These are phyloP conservation scores for Litchi chinensis DNA, from an alignment of 345 rosid genomes.

Conservation along the genomic window DNA sequence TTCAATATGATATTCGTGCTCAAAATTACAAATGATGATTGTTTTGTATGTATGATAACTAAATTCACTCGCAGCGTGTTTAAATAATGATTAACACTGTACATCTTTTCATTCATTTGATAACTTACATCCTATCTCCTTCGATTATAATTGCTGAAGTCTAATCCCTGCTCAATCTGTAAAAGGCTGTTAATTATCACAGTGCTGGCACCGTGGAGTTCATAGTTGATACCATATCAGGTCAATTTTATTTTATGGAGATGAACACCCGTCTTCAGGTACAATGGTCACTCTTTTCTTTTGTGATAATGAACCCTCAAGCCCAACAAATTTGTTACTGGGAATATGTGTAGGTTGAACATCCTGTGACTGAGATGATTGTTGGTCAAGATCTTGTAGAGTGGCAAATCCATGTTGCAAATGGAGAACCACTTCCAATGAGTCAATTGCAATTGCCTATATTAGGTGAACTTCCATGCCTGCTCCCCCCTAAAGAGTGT, in stretches of 20 bases:
- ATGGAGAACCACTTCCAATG: conserved; percentile 83
- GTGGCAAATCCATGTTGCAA: conserved; percentile 94
- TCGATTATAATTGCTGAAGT: conserved; percentile 29
- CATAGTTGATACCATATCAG: conserved; percentile 77
- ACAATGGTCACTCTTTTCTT: conserved; percentile 18
- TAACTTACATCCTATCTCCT: background rate
- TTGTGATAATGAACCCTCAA: conserved; percentile 12
- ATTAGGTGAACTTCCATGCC: conserved; percentile 48
- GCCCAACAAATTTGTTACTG: conserved; percentile 17
- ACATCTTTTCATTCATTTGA: conserved; percentile 2
- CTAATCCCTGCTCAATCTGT: conserved; percentile 35
- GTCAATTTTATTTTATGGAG: conserved; percentile 90
- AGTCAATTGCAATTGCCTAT: conserved; percentile 75
- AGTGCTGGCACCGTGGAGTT: conserved; percentile 98
- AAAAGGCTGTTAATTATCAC: conserved; percentile 93
- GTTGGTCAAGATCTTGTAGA: conserved; percentile 96
- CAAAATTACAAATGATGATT: background rate
- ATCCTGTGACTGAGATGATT: conserved; percentile 99
- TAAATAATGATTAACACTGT: background rate
- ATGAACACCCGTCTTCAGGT: conserved; percentile 99
- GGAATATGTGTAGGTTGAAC: conserved; percentile 68
- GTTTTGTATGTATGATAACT: background rate
- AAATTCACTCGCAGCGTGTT: background rate
- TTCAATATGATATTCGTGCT: conserved; percentile 5
- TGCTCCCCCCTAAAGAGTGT: background rate